These are phyloP conservation scores for Serpula lacrymans DNA, from an alignment of 768 basidiomycete species.

Conservation along the genomic window DNA sequence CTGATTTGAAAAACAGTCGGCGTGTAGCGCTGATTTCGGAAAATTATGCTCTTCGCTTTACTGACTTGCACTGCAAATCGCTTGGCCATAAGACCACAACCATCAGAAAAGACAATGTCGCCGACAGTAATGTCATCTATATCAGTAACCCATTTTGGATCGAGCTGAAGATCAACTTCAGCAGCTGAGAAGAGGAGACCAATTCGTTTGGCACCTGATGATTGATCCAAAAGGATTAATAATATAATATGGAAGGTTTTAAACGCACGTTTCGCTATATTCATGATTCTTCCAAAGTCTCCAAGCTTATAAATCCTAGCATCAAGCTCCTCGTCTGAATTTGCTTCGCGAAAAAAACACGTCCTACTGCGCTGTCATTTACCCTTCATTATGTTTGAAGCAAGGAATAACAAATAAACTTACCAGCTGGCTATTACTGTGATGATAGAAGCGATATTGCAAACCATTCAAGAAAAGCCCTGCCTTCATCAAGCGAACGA, in stretches of 20 bases:
- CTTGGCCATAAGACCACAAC: constrained; percentile 61
- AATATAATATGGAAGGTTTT: background rate
- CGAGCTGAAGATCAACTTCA: constrained; percentile 52
- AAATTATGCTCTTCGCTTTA: constrained; percentile 51
- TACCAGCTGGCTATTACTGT: constrained; percentile 69
- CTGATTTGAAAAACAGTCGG: constrained; percentile 63
- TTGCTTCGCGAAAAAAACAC: constrained; percentile 58
- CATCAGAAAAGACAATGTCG: constrained; percentile 64
- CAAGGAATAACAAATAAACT: constrained; percentile 6
- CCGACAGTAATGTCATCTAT: constrained; percentile 56
- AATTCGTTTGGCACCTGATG: constrained; percentile 63
- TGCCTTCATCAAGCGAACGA: constrained; percentile 47
- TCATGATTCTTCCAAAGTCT: constrained; percentile 60
- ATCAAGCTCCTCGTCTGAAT: constrained; percentile 54
- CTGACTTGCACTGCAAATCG: constrained; percentile 50
- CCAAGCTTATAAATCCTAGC: constrained; percentile 53
- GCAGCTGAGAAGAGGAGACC: constrained; percentile 65
- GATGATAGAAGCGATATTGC: constrained; percentile 68
- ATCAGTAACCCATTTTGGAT: constrained; percentile 47
- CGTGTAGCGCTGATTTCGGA: constrained; percentile 53
- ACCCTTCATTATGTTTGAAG: constrained; percentile 1
- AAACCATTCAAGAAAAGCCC: constrained; percentile 56
- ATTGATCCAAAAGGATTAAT: background rate
- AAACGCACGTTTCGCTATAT: constrained; percentile 55
- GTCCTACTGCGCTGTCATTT: constrained; percentile 51